Evolutionary conservation across 2,329 filamentous ascomycete genomes (phyloP), one percentile per base, ranked within the genome.

Genomic region (Aspergillus clavatus): DNA sequence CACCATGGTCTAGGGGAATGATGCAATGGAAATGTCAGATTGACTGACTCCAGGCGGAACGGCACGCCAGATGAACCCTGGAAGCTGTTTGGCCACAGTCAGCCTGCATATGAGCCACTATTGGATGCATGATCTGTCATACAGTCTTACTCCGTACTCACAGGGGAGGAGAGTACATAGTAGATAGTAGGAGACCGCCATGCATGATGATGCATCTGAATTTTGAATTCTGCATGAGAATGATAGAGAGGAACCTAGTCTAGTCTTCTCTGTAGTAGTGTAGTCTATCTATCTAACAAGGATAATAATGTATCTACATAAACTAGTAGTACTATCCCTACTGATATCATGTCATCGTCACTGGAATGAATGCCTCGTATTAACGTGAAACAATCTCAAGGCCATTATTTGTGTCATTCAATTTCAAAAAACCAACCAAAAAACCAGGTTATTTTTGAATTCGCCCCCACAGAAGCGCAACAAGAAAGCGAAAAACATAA

Each of bases 261-360:
- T n/a, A n/a, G n/a, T n/a, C n/a, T n/a, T n/a, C n/a, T n/a, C n/a
- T n/a, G n/a, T n/a, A n/a, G n/a, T n/a, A n/a, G n/a, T n/a, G n/a
- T n/a, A n/a, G n/a, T n/a, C n/a, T n/a, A n/a, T n/a, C n/a, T n/a
- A n/a, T n/a, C n/a, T n/a, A n/a, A n/a, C n/a, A n/a, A n/a, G n/a
- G n/a, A n/a, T n/a, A n/a, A n/a, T n/a, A n/a, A n/a, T n/a, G n/a
- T n/a, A n/a, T 29, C 23, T 14, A 14, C 28, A 12, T 14, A 8
- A 31, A 12, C 28, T 12, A 31, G 7, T 8, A 5, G 7, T 8
- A 33, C 7, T 16, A n/a, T n/a, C n/a, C n/a, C n/a, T 33, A 16
- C 27, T 43, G 41, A 43, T 28, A 43, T 43, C 41, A 43, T 43
- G 21, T 12, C 14, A 28, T 43, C 31, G 31, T 43, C 41, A 38